phyloP scores from a whole-genome alignment of 2,329 filamentous ascomycete genomes.

The Cordyceps cateniannulata region DNA sequence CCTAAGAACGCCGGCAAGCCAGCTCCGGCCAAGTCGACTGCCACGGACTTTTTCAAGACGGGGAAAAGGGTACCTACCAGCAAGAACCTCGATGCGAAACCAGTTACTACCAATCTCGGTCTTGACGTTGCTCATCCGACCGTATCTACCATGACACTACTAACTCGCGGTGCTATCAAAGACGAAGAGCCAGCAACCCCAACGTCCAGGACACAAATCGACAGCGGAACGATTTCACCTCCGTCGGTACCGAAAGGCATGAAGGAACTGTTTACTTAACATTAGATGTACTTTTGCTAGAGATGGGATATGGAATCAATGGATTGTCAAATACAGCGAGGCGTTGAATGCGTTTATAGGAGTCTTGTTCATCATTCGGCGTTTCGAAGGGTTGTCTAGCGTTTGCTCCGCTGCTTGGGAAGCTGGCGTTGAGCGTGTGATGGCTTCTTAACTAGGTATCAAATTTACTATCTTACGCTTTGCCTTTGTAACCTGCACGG shows the following conservation, averaged over 20 bases:
- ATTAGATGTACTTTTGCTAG: not conserved
- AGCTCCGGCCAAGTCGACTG: conserved; percentile 30
- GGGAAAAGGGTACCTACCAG: conserved; percentile 28
- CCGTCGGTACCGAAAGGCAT: conserved; percentile 35
- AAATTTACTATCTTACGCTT: not conserved
- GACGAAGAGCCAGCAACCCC: conserved; percentile 22
- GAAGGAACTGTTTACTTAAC: conserved; percentile 29
- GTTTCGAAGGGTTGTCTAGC: not conserved
- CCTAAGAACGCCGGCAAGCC: conserved; percentile 28
- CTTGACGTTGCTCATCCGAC: not conserved
- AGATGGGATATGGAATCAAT: not conserved
- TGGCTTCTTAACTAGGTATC: not conserved
- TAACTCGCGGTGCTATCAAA: not conserved
- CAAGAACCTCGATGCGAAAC: not conserved
- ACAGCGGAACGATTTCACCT: conserved; percentile 36
- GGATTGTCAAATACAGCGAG: not conserved
- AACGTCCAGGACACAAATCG: conserved; percentile 13
- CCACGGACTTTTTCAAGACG: conserved; percentile 38
- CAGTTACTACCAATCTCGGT: not conserved
- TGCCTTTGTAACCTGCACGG: not conserved
- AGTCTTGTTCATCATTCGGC: not conserved
- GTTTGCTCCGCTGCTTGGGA: not conserved
- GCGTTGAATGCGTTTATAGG: not conserved
- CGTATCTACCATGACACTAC: not conserved
- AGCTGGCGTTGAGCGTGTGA: not conserved